Conservation (phyloP, 805 yeast genomes). For the Ascoidea rubescens region DNA sequence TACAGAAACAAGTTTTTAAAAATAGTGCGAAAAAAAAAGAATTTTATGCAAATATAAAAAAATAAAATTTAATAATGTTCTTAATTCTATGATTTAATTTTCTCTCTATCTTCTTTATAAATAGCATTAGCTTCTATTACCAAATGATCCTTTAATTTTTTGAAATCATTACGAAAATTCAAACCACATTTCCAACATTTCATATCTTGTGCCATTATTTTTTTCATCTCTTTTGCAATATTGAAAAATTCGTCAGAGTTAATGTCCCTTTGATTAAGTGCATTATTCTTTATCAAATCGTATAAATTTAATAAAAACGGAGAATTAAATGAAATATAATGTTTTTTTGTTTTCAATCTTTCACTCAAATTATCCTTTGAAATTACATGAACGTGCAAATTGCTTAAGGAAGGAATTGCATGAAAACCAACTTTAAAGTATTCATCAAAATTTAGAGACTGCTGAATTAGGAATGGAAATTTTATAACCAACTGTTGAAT, state of each 20-base stretch:
- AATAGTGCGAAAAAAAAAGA: too few relatives aligned
- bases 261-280: conserved; percentile 26
- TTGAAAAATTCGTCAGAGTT: conserved; percentile 6
- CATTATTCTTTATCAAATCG: conserved; percentile 28
- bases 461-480: conserved; percentile 47
- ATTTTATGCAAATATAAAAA: too few relatives aligned
- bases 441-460: not conserved
- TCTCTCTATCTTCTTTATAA: too few relatives aligned
- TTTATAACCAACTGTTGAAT: conserved; percentile 21
- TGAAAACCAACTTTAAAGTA: conserved; percentile 42
- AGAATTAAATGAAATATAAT: conserved; percentile 61
- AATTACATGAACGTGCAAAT: conserved; percentile 62
- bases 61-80: too few relatives aligned
- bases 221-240: conserved; percentile 21
- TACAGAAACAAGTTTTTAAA: too few relatives aligned
- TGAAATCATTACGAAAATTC: conserved; percentile 29
- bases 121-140: too few relatives aligned
- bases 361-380: conserved; percentile 47
- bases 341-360: conserved; percentile 43
- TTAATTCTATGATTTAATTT: too few relatives aligned
- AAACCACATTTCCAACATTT: conserved; percentile 27
- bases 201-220: conserved; percentile 21
- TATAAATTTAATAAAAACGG: conserved; percentile 46
- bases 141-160: conserved; percentile 24
- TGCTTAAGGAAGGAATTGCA: conserved; percentile 52